Evolutionary conservation across 2,329 filamentous ascomycete species (phyloP).

Genomic region (Bipolaris sorokiniana): DNA sequence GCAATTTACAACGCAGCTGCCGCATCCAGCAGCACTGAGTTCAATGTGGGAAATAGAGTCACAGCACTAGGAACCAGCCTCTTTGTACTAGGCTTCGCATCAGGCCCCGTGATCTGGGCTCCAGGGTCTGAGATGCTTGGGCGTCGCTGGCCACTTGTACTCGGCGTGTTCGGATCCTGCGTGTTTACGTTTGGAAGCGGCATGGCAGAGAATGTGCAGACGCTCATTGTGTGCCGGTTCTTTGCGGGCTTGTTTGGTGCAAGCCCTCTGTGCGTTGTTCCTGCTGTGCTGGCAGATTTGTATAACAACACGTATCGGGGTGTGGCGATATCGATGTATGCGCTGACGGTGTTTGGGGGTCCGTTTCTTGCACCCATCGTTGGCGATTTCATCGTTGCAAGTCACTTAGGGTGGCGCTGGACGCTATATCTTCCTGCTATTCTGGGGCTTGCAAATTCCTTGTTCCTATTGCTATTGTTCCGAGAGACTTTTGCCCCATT

Average conservation of each 20-base stretch:
- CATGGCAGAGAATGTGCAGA: not conserved
- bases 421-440: not conserved
- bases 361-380: not conserved
- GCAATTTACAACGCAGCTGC: not conserved
- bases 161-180: not conserved
- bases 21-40: not conserved
- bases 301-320: not conserved
- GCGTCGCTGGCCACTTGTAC: not conserved
- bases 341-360: not conserved
- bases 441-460: not conserved
- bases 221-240: not conserved
- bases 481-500: not conserved
- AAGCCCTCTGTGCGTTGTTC: not conserved
- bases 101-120: not conserved
- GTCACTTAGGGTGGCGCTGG: not conserved
- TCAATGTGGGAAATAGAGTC: not conserved
- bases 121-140: not conserved
- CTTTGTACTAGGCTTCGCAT: not conserved
- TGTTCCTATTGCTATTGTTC: not conserved
- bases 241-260: not conserved
- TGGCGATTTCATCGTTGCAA: not conserved
- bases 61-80: not conserved
- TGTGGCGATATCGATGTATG: conserved; percentile 1
- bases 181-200: not conserved
- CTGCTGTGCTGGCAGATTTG: not conserved